phyloP scores from a whole-genome alignment of 2,329 filamentous ascomycete genomes.

The Fusarium caatingaense region DNA sequence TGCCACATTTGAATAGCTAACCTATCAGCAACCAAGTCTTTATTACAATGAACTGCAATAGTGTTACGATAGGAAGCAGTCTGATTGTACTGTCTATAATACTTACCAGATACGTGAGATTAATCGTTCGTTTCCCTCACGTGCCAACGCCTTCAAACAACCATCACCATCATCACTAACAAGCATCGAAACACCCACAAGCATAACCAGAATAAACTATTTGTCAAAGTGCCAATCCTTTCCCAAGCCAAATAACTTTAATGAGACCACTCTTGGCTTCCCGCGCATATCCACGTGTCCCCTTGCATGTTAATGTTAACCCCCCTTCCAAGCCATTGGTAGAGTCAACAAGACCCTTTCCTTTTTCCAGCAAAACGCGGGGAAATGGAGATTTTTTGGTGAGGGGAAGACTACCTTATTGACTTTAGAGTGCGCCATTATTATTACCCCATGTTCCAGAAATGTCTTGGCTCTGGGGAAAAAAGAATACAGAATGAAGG shows the following conservation, averaged over 20 bases:
- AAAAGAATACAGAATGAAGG: not conserved
- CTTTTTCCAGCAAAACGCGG: conserved; percentile 38
- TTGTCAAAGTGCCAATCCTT: not conserved
- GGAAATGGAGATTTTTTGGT: conserved; percentile 41
- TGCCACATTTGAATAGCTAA: not conserved
- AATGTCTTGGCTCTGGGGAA: conserved; percentile 33
- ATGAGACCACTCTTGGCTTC: conserved; percentile 29
- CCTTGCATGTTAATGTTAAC: conserved; percentile 6
- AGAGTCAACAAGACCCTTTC: not conserved
- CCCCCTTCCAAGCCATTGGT: conserved; percentile 2
- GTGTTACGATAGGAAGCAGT: not conserved
- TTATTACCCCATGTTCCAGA: conserved; percentile 33
- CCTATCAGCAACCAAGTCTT: not conserved
- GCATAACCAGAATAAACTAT: not conserved
- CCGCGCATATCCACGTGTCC: conserved; percentile 25
- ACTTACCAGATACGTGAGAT: not conserved
- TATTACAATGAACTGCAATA: not conserved
- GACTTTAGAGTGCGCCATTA: conserved; percentile 37
- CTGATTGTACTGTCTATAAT: not conserved
- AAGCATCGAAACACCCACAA: conserved; percentile 18
- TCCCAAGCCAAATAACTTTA: conserved; percentile 4
- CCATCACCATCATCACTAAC: not conserved
- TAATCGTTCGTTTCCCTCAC: conserved; percentile 8
- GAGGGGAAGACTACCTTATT: conserved; percentile 31
- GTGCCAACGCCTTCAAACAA: conserved; percentile 12